A percentile compares a stretch with the other conserved stretches of the same genome.
phyloP scores from a whole-genome alignment of 2,329 filamentous ascomycete genomes.

The Pseudodiploospora longispora region DNA sequence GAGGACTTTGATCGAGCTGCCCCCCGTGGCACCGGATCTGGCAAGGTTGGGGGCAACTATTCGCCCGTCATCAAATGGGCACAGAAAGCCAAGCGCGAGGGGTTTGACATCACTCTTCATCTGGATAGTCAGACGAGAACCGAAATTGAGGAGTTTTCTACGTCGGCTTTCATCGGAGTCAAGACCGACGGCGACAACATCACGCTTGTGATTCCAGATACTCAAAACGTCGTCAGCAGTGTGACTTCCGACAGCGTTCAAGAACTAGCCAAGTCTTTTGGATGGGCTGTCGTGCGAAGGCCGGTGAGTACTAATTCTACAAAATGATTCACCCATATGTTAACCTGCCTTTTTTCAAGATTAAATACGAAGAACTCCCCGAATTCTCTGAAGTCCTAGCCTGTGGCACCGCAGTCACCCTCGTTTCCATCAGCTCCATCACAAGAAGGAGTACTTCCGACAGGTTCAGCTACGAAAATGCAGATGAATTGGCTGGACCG shows the following conservation, averaged over 20 bases:
- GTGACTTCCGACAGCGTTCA: slow-evolving; percentile 54
- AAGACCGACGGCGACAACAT: slow-evolving; percentile 26
- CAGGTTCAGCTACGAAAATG: too few species aligned
- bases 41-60: slow-evolving; percentile 65
- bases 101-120: slow-evolving; percentile 60
- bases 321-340: too few species aligned
- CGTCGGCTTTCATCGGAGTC: slow-evolving; percentile 58
- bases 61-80: slow-evolving; percentile 57
- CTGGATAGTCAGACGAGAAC: slow-evolving; percentile 56
- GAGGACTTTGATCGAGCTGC: slow-evolving; percentile 64
- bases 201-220: slow-evolving; percentile 1
- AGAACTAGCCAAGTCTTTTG: slow-evolving; percentile 47
- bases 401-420: too few species aligned
- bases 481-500: too few species aligned
- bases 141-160: slow-evolving; percentile 62
- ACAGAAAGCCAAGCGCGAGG: slow-evolving; percentile 50
- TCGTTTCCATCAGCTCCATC: too few species aligned
- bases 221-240: slow-evolving; percentile 55
- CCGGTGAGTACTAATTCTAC: not conserved
- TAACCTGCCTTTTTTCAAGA: too few species aligned
- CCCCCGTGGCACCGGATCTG: slow-evolving; percentile 56
- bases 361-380: too few species aligned
- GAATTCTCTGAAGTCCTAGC: too few species aligned
- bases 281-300: slow-evolving; percentile 47
- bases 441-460: too few species aligned